Base-by-base conservation (phyloP, 306 rosid species). In the Phaseolus lunatus region DNA sequence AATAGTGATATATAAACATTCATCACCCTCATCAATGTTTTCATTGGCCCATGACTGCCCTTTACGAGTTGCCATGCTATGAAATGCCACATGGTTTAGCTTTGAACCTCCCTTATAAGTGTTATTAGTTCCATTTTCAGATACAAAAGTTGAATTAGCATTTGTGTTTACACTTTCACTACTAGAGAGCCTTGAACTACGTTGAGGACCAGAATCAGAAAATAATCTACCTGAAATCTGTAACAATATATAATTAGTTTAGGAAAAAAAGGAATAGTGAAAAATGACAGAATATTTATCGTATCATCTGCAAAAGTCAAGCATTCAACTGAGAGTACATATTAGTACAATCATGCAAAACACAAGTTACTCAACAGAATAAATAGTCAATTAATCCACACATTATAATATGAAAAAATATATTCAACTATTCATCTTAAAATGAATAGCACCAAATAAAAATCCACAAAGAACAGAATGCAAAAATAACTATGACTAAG, bases 161-260 rank as follows among this genome's bases (percentile, higher is more conserved):
- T 87, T 93, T 56, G 89, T 53, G 75, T 78, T 91, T 76, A 73
- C 84, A 78, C 89, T 91, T 37, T 91, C 74, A 71, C 92, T 96
- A 70, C 82, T 85, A 59, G 96, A 82, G 82, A 92, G 92, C 78
- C 98, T 90, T 67, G 91, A 88, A 84, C 97, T 94, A 72, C 98
- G 89, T 75, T 97, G 92, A 65, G 91, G 93, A 73, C 98, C 97
- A 83, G 98, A 94, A 90, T 94, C 98, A 84, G 93, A 88, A 83
- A 93, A 92, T 83, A 90, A 89, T 78, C 97, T 90, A 81, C 98
- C 96, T 26, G 98, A 94, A 81, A 94, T 92, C 88, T 85, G 86
- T 10, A 43, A 56, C 33, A 64, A 72, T 22, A 72, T 23, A 57
- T 58, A 67, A 53, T 65, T 39, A 22, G 62, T 65, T 73, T 41